Percentiles rank a stretch among this genome's conserved stretches.
phyloP scores from a whole-genome alignment of 2,329 filamentous ascomycete species.

The Exserohilum turcica region DNA sequence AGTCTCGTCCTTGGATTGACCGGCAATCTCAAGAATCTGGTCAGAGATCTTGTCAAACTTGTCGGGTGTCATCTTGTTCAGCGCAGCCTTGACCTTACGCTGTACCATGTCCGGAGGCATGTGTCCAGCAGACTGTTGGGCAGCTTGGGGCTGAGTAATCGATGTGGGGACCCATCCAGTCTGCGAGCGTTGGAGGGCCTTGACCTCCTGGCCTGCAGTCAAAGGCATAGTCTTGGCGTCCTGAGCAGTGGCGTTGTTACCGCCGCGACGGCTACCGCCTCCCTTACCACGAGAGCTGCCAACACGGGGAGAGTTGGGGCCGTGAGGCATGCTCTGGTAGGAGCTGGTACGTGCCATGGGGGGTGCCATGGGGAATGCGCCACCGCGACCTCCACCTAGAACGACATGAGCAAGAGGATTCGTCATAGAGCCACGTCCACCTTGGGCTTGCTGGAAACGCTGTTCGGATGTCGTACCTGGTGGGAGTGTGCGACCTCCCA shows the following conservation, averaged over 20 bases:
- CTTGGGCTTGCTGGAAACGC: slow-evolving; percentile 61
- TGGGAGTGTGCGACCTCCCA: slow-evolving; percentile 63
- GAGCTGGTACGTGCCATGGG: slow-evolving; percentile 69
- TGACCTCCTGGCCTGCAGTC: slow-evolving; percentile 79
- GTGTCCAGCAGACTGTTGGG: slow-evolving; percentile 45
- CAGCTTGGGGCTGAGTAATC: slow-evolving; percentile 46
- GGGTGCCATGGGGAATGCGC: slow-evolving; percentile 63
- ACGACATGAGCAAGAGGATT: slow-evolving; percentile 66
- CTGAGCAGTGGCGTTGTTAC: slow-evolving; percentile 62
- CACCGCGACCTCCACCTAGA: slow-evolving; percentile 57
- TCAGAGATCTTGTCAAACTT: slow-evolving; percentile 96
- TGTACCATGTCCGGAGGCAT: slow-evolving; percentile 93
- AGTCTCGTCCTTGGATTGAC: slow-evolving; percentile 91
- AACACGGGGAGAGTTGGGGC: slow-evolving; percentile 73
- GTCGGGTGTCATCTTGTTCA: slow-evolving; percentile 99
- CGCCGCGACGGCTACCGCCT: slow-evolving; percentile 63
- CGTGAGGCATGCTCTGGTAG: slow-evolving; percentile 63
- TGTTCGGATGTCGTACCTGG: slow-evolving; percentile 77
- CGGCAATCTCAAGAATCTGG: slow-evolving; percentile 89
- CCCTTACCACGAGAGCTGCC: slow-evolving; percentile 66
- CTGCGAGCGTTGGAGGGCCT: slow-evolving; percentile 73
- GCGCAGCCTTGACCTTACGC: slow-evolving; percentile 95
- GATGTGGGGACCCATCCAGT: slow-evolving; percentile 84
- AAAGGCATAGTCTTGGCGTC: slow-evolving; percentile 88
- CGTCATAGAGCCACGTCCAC: slow-evolving; percentile 39